Evolutionary conservation across 2,329 filamentous ascomycete species (phyloP), one percentile per base, ranked within the genome.

Genomic region (Capronia americana): DNA sequence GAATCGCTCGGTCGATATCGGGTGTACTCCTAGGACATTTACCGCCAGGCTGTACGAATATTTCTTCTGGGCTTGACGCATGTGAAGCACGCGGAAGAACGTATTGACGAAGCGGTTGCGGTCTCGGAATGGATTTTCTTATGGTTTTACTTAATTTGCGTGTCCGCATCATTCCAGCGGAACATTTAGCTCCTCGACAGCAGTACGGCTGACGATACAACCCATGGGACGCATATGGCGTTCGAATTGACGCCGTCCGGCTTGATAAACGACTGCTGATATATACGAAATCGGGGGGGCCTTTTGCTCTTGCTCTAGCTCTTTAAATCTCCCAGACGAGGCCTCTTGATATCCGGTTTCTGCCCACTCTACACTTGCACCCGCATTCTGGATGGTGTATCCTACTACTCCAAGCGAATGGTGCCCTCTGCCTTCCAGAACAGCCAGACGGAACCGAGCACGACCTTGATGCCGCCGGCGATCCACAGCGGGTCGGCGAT

Each of bases 401-500:
- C n/a, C n/a, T n/a, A n/a, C n/a, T 51, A 70, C 14, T 69, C 66
- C 53, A 70, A 41, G 11, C 63, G 56, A 58, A 70, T 70, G 1
- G 69, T 28, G 34, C 65, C 65, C 57, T 69, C 68, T 24, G 51
- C 70, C 53, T 61, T 75, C 79, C 79, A 81, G 48, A 77, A 73
- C 65, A 77, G 66, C 79, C 79, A 81, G 10, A 64, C 74, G 56
- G 75, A 62, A 3, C 74, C 75, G 59, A 79, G 75, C 38, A 75
- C 67, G 24, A 77, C 68, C 73, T 81, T 81, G 50, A 78, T 67
- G 1, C 75, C 78, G 5, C 76, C 78, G 1, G 78, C 75, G 67
- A 81, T 75, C 79, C 79, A 81, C 66, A 81, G 63, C 2, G 78
- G 78, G 24, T 75, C 74, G 64, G 77, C 69, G 73, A 81, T 80